Base-by-base conservation (phyloP, 129 eudicot species). In the Ambrosia artemisiifolia region DNA sequence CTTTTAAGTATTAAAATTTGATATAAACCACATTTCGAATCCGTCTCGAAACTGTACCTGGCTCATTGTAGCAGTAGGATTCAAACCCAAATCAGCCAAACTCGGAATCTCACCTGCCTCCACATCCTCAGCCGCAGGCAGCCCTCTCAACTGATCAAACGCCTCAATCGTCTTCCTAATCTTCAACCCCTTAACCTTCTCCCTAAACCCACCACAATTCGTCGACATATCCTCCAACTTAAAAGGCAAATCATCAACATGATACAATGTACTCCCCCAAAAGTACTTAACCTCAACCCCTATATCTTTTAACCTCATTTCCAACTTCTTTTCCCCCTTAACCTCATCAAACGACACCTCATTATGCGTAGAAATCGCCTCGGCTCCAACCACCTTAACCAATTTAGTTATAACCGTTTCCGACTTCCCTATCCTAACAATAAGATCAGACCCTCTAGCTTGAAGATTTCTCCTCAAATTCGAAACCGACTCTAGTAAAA, bases 231-330 rank as follows among this genome's bases (percentile, higher is more conserved):
- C 87, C 71, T 83, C 95, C 84, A 92, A 80, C 53, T 89, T 82
- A 69, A 92, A 92, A 0, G 96, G 92, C 78, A 92, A 84, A 82
- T 92, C 98, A 67, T 92, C 98, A 48, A 92, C 14, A 80, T 92
- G 98, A 59, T 92, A 89, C 89, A 92, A 82, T 38, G 98, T 92
- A 64, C 96, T 89, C 33, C 98, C 98, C 98, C 98, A 92, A 59
- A 81, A 92, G 74, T 92, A 92, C 84, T 89, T 92, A 42, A 92
- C 90, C 70, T 92, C 98, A 50, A 92, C 85, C 2, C 98, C 96
- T 68, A 87, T 95, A 65, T 92, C 90, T 78, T 89, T 92, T 83
- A 92, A 72, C 20, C 55, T 81, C 18, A 43, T 76, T 76, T 89
- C 95, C 53, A 89, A 80, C 77, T 84, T 93, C 57, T 81, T 85